Evolutionary conservation across 2,329 filamentous ascomycete species (phyloP).

Genomic region (Ophiostoma himal-ulmi): DNA sequence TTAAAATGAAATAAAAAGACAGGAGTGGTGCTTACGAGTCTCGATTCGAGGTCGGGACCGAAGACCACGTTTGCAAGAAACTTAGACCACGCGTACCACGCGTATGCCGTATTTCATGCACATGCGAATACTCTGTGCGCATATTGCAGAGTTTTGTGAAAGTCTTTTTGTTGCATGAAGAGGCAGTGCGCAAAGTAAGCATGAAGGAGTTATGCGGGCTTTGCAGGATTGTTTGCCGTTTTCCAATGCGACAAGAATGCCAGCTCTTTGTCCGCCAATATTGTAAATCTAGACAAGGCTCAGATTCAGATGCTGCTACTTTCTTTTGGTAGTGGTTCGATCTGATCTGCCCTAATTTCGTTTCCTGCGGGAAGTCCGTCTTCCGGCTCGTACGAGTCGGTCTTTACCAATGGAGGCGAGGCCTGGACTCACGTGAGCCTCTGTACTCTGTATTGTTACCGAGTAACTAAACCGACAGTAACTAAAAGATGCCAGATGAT

Average conservation of each 20-base stretch:
- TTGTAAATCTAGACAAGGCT: background rate
- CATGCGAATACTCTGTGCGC: background rate
- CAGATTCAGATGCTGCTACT: background rate
- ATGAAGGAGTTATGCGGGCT: background rate
- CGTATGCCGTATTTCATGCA: background rate
- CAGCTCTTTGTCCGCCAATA: background rate
- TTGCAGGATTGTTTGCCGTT: background rate
- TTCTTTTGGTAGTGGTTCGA: background rate
- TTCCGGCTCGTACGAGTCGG: conserved; percentile 13
- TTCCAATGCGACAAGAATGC: background rate
- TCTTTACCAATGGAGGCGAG: conserved; percentile 5
- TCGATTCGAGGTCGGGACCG: background rate
- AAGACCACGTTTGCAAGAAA: background rate
- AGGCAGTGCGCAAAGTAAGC: background rate
- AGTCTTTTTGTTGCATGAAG: background rate
- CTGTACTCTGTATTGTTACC: background rate
- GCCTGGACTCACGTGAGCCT: background rate
- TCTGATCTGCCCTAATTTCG: background rate
- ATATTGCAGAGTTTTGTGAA: background rate
- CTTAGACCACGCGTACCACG: background rate
- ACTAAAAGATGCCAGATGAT: background rate
- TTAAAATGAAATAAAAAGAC: background rate
- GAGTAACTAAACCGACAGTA: background rate
- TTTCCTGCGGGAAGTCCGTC: background rate
- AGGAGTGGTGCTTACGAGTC: background rate